Evolutionary conservation across 352 stramenopile genomes (phyloP).

Genomic region (Pythium pyrilobum): DNA sequence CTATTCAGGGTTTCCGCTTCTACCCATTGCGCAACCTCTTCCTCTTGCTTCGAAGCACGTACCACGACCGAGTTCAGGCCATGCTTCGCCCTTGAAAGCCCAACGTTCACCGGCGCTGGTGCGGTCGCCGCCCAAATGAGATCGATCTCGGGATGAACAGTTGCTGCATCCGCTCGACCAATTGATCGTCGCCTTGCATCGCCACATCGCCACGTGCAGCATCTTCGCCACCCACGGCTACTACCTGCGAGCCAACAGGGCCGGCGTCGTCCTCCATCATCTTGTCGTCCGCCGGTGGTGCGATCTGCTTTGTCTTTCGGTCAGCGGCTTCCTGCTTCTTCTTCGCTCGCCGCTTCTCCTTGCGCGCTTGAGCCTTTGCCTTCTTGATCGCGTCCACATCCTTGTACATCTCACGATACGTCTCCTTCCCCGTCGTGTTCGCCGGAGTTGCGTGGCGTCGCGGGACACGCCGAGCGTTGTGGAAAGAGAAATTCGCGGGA

Average conservation of each 20-base stretch:
- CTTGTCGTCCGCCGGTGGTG: neutral
- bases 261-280: too few species aligned
- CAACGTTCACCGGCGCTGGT: neutral
- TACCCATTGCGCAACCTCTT: conserved; percentile 31
- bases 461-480: neutral
- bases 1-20: conserved; percentile 48
- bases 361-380: conserved; percentile 12
- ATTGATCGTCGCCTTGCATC: neutral
- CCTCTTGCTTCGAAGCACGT: conserved; percentile 39
- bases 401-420: too few species aligned
- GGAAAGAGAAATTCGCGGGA: conserved; percentile 33
- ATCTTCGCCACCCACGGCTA: neutral
- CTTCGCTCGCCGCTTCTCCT: conserved; percentile 12
- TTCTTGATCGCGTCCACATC: conserved; percentile 15
- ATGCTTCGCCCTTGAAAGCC: conserved; percentile 7
- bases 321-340: conserved; percentile 8
- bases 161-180: conserved; percentile 1
- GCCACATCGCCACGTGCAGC: neutral
- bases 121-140: conserved; percentile 15
- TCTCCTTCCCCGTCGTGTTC: neutral
- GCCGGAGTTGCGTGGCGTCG: neutral
- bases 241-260: too few species aligned
- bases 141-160: conserved; percentile 16
- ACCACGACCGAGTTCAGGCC: conserved; percentile 32
- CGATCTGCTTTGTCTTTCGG: neutral